These are phyloP conservation scores for Podila epigama DNA, from an alignment of 192 early-diverging fungal genomes.

Conservation along the genomic window DNA sequence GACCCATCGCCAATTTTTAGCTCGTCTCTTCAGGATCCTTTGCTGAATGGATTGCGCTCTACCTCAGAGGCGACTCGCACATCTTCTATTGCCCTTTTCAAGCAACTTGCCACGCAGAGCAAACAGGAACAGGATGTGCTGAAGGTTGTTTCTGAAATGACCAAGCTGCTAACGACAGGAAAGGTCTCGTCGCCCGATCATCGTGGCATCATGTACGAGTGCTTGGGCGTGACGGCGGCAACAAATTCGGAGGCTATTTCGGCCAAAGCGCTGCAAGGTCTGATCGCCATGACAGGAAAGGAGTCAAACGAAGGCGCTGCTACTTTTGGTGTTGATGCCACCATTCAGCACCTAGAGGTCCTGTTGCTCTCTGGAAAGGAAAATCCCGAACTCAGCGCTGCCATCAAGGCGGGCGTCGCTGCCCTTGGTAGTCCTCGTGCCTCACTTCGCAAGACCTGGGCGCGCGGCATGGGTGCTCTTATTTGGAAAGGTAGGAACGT, in stretches of 20 bases:
- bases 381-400: slow-evolving; percentile 49
- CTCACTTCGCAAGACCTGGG: slow-evolving; percentile 69
- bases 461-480: slow-evolving; percentile 63
- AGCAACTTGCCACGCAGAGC: slow-evolving; percentile 57
- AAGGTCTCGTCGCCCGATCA: slow-evolving; percentile 74
- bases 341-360: slow-evolving; percentile 60
- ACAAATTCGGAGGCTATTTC: slow-evolving; percentile 48
- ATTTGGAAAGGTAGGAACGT: slow-evolving; percentile 60
- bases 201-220: slow-evolving; percentile 66
- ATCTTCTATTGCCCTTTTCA: slow-evolving; percentile 68
- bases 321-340: slow-evolving; percentile 63
- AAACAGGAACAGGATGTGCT: slow-evolving; percentile 58
- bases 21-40: slow-evolving; percentile 68
- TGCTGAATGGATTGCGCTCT: slow-evolving; percentile 72
- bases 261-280: slow-evolving; percentile 62
- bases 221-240: slow-evolving; percentile 55
- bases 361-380: slow-evolving; percentile 54
- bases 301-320: slow-evolving; percentile 81
- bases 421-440: slow-evolving; percentile 70
- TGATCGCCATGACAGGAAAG: slow-evolving; percentile 74
- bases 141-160: slow-evolving; percentile 66
- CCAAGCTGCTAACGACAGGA: slow-evolving; percentile 64
- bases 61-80: slow-evolving; percentile 63
- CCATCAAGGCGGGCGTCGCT: slow-evolving; percentile 57
- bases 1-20: slow-evolving; percentile 68